Conservation (phyloP, 371 early-diverging fungal species). For the Batkoa obscura region DNA sequence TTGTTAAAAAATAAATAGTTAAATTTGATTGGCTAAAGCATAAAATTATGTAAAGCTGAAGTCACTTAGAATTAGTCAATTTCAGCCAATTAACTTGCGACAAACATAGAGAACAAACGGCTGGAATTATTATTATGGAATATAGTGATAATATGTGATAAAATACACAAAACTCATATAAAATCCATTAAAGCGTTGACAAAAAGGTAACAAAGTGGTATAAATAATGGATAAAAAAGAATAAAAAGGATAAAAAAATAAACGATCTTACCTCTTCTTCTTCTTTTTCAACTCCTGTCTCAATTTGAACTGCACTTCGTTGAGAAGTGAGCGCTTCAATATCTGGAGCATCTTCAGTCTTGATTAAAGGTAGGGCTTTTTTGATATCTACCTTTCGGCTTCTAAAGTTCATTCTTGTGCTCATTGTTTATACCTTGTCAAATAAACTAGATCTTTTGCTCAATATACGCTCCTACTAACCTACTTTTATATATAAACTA, state of each 20-base stretch:
- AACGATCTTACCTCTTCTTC: constrained; percentile 37
- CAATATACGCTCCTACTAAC: neutral
- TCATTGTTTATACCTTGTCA: neutral
- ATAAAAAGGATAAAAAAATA: constrained; percentile 5
- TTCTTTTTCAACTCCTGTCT: constrained; percentile 52
- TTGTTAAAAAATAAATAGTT: too few species aligned
- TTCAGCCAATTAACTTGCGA: constrained; percentile 2
- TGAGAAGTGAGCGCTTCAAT: constrained; percentile 49
- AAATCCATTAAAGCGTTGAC: neutral
- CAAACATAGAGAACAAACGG: neutral
- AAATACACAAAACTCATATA: too few species aligned
- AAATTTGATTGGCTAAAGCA: neutral
- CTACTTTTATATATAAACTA: too few species aligned
- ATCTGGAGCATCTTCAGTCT: constrained; percentile 66
- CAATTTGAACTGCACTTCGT: constrained; percentile 45
- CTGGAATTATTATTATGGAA: neutral
- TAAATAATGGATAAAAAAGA: neutral
- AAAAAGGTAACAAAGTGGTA: neutral
- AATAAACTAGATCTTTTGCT: neutral
- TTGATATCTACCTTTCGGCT: constrained; percentile 78
- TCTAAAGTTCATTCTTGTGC: constrained; percentile 27
- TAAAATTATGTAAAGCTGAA: neutral
- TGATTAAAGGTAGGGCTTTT: constrained; percentile 59
- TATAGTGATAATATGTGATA: neutral
- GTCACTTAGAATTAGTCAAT: neutral